Percentiles rank a stretch among this genome's conserved stretches.
Conservation (phyloP, 2,329 filamentous ascomycete genomes). For the Ophiocordyceps camponoti-floridani region DNA sequence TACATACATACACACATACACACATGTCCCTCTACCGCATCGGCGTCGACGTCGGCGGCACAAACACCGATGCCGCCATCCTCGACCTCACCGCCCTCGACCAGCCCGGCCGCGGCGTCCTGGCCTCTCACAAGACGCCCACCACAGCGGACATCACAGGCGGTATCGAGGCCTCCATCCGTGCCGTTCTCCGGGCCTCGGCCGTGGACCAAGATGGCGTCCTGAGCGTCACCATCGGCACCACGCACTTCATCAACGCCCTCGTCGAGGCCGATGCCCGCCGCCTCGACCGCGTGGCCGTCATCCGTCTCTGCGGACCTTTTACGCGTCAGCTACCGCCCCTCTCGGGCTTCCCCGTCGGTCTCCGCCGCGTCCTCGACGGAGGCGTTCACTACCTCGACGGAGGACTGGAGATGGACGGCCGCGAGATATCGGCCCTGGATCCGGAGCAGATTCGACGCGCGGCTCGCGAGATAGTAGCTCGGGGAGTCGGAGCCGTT, state of each 20-base stretch:
- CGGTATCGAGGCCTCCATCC: slow-evolving; percentile 28
- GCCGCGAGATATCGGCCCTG: slow-evolving; percentile 21
- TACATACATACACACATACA: neutral
- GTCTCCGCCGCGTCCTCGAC: slow-evolving; percentile 19
- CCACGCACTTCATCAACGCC: slow-evolving; percentile 31
- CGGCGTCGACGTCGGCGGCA: slow-evolving; percentile 22
- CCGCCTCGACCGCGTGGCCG: slow-evolving; percentile 24
- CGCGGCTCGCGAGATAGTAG: slow-evolving; percentile 13
- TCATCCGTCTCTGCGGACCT: slow-evolving; percentile 25
- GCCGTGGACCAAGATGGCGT: slow-evolving; percentile 18
- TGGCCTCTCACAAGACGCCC: slow-evolving; percentile 28
- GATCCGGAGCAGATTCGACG: slow-evolving; percentile 18
- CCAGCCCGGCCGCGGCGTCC: slow-evolving; percentile 18
- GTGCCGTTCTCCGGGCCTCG: slow-evolving; percentile 20
- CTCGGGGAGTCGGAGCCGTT: slow-evolving; percentile 17
- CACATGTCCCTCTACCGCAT: slow-evolving; percentile 24
- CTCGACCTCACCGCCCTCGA: slow-evolving; percentile 20
- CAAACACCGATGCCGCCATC: slow-evolving; percentile 25
- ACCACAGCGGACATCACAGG: slow-evolving; percentile 31
- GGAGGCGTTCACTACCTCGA: slow-evolving; percentile 22
- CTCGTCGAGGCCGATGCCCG: slow-evolving; percentile 25
- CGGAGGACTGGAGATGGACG: slow-evolving; percentile 29
- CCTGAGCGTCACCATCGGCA: slow-evolving; percentile 29
- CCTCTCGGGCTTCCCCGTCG: slow-evolving; percentile 25
- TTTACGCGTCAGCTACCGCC: slow-evolving; percentile 25